These are phyloP conservation scores for Arthrobotrys conoides DNA, from an alignment of 2,329 filamentous ascomycete species.

Conservation along the genomic window DNA sequence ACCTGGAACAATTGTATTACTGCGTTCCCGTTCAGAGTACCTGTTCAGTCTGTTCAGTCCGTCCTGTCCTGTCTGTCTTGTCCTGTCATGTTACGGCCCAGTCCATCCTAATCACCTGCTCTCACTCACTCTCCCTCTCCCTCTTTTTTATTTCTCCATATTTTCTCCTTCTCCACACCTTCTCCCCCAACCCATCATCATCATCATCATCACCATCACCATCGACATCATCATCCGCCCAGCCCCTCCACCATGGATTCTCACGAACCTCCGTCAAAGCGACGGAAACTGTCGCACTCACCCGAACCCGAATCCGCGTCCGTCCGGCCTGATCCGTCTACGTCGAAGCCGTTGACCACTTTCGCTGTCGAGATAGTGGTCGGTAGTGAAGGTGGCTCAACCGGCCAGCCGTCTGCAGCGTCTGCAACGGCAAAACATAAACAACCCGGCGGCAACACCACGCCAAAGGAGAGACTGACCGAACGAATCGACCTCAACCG, in stretches of 20 bases:
- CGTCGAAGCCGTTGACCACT: slow-evolving; percentile 32
- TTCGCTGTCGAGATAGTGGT: slow-evolving; percentile 57
- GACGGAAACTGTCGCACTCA: slow-evolving; percentile 74
- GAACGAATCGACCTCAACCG: slow-evolving; percentile 79
- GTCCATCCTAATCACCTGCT: slow-evolving; percentile 61
- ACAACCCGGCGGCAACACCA: slow-evolving; percentile 51
- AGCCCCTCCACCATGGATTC: slow-evolving; percentile 70
- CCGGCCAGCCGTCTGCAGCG: slow-evolving; percentile 22
- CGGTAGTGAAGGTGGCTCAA: slow-evolving; percentile 40
- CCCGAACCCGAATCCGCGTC: slow-evolving; percentile 28
- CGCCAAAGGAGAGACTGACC: slow-evolving; percentile 73
- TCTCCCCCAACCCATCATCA: slow-evolving; percentile 19
- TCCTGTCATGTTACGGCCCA: slow-evolving; percentile 5
- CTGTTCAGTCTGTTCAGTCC: no score
- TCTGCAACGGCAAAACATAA: slow-evolving; percentile 26
- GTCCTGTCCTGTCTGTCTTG: no score
- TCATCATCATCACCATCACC: slow-evolving; percentile 49
- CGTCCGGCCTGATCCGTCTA: slow-evolving; percentile 1
- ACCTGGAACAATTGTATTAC: background rate
- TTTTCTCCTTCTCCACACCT: slow-evolving; percentile 39
- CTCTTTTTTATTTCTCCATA: slow-evolving; percentile 45
- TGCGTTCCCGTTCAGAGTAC: no score
- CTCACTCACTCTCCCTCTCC: slow-evolving; percentile 48
- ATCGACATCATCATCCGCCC: background rate
- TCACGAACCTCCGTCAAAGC: slow-evolving; percentile 81